Percentiles rank a stretch among this genome's conserved stretches.
phyloP scores from a whole-genome alignment of 129 eudicot genomes.

The Chrysanthemum lavandulifolium region DNA sequence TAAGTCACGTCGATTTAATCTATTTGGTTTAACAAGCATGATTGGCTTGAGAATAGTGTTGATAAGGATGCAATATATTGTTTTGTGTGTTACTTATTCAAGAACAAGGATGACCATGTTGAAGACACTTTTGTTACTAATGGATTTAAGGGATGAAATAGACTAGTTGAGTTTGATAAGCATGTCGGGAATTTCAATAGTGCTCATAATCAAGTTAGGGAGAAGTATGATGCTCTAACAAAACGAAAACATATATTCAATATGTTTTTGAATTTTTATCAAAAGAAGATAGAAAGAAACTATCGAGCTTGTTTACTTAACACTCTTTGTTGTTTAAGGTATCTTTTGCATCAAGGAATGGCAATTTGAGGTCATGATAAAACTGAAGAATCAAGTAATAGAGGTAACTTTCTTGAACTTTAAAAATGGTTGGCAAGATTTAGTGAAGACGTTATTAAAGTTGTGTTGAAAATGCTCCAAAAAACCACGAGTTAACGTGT shows the following conservation, averaged over 20 bases:
- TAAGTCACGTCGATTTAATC: background rate
- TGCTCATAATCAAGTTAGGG: slow-evolving; percentile 1
- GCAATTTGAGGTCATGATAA: background rate
- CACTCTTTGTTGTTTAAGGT: background rate
- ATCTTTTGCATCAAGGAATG: background rate
- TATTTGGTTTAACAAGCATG: background rate
- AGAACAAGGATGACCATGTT: background rate
- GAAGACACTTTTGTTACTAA: background rate
- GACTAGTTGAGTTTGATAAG: background rate
- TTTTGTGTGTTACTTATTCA: background rate
- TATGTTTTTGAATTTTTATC: background rate
- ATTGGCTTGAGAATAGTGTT: background rate
- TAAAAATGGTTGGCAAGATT: background rate
- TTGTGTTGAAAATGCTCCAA: background rate
- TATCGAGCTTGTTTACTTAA: background rate
- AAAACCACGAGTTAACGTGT: background rate
- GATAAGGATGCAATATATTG: background rate
- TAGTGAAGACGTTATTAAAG: background rate
- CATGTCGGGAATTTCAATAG: background rate
- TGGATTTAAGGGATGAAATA: background rate
- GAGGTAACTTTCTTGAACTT: slow-evolving; percentile 1
- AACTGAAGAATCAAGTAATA: background rate
- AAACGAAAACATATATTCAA: background rate
- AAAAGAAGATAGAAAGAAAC: background rate
- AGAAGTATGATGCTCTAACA: background rate